Evolutionary conservation across 2,329 filamentous ascomycete species (phyloP), one percentile per base, ranked within the genome.

Genomic region (Diaporthe caulivora): DNA sequence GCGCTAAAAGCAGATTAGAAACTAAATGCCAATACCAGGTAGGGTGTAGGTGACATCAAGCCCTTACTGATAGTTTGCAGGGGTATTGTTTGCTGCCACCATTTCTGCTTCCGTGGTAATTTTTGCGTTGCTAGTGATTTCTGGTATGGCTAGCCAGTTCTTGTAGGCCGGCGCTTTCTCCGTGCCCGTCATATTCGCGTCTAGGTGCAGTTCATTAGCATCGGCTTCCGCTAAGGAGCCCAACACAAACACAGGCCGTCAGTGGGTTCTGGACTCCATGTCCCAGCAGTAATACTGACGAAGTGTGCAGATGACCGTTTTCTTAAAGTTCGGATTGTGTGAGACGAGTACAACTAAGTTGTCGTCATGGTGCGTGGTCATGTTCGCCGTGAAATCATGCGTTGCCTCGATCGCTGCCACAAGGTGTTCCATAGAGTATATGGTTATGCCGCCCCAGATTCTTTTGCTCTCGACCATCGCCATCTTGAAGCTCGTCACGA

Each of bases 401-500:
- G 58, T 62, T 26, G 75, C 76, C 10, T 76, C 72, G 53, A 77
- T 75, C 24, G 73, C 75, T 17, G 31, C 55, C 4, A 71, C 62
- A 3, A 75, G 71, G 15, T 53, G 49, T 10, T 72, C 34, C 40
- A 72, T 72, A 11, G 72, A 69, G n/a, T 72, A 73, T 8, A 78
- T 53, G 2, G 77, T 74, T 76, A 76, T 74, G 26, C 77, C 77
- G n/a, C 76, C 79, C 78, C 79, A 79, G 6, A 80, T 70, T 1
- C 31, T 49, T 26, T 64, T 58, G 58, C 57, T 75, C 7, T 60
- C 40, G 11, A 79, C 54, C 15, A 75, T 70, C 15, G 57, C 47
- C 70, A 79, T 74, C 55, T 70, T 74, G 73, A 78, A 75, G 37
- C 53, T 47, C 21, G 83, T 79, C 4, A 80, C 76, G 49, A 82